These are phyloP conservation scores for Tympanopsis confertula DNA, from an alignment of 2,329 filamentous ascomycete genomes.

Conservation along the genomic window DNA sequence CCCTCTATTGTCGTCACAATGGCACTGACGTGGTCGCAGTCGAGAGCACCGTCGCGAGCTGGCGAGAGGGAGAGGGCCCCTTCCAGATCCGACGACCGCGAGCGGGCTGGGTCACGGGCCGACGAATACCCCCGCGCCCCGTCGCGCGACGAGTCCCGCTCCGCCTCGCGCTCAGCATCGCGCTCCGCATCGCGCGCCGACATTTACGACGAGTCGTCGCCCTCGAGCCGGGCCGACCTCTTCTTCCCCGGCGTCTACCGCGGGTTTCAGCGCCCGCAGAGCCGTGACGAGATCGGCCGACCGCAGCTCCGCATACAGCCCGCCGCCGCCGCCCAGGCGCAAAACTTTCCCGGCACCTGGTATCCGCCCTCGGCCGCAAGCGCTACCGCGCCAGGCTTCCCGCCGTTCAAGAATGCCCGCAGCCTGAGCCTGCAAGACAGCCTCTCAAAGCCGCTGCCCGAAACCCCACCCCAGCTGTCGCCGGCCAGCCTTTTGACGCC, in stretches of 20 bases:
- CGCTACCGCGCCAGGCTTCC: conserved; percentile 7
- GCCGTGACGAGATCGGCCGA: conserved; percentile 24
- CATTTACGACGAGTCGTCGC: no score
- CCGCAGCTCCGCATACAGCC: conserved; percentile 29
- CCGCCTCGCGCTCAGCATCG: no score
- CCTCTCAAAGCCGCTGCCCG: conserved; percentile 44
- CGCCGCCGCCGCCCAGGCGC: conserved; percentile 26
- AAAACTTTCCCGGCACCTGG: conserved; percentile 11
- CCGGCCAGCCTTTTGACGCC: conserved; percentile 19
- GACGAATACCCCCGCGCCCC: no score
- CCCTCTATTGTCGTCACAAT: no score
- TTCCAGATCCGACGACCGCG: no score
- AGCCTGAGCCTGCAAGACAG: conserved; percentile 42
- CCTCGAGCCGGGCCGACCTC: conserved; percentile 26
- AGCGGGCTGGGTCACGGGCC: not conserved
- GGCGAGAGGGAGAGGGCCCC: not conserved
- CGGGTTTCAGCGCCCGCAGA: conserved; percentile 33
- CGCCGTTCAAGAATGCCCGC: conserved; percentile 33
- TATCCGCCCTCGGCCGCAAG: conserved; percentile 9
- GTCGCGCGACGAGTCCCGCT: no score
- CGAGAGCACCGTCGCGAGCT: not conserved
- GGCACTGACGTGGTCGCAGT: no score
- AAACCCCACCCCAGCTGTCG: conserved; percentile 29
- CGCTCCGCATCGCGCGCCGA: no score
- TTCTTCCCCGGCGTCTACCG: conserved; percentile 38